Evolutionary conservation across 2,329 filamentous ascomycete species (phyloP), one percentile per base, ranked within the genome.

Genomic region (Clarireedia hainanense): DNA sequence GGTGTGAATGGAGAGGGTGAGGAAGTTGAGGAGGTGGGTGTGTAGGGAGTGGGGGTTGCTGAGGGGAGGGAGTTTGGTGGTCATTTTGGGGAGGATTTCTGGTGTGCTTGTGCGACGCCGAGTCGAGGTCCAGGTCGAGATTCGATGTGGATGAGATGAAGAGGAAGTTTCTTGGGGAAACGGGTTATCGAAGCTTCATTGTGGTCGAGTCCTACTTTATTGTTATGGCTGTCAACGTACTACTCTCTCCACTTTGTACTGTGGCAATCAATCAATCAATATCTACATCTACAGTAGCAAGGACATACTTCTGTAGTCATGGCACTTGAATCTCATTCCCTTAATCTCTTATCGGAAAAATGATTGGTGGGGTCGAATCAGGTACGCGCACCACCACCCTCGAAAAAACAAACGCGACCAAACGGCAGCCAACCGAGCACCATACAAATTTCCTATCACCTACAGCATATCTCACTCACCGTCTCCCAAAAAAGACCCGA

Each of bases 1-100:
- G 57, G 85, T 85, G 69, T 89, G 85, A 60, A 85, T 81, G 58
- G 83, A 80, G 54, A 86, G 82, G 58, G 80, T 83, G 48, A 89
- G 78, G 72, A 89, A 88, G 68, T 80, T 61, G 78, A 78, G 67
- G 88, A 83, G 55, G 80, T 78, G 55, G 75, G 70, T 61, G 83
- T 74, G 62, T 4, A 84, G 75, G 49, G 74, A 72, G 58, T 62
- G 57, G 40, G 59, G 52, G 15, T 47, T 50, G 12, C 52, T 36
- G 52, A 55, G 46, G 4, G 46, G 40, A 10, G 47, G 52, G 6
- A 47, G 27, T 12, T 12, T 48, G 55, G 61, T 47, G 43, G 59
- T 36, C 53, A 62, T 61, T 30, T 7, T 3, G 20, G 27, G 30
- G 9, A 14, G 20, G 20, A 20, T 20, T 20, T 20, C 2, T 46